These are phyloP conservation scores for Davidsoniella eucalypti DNA, from an alignment of 2,329 filamentous ascomycete species.

Conservation along the genomic window DNA sequence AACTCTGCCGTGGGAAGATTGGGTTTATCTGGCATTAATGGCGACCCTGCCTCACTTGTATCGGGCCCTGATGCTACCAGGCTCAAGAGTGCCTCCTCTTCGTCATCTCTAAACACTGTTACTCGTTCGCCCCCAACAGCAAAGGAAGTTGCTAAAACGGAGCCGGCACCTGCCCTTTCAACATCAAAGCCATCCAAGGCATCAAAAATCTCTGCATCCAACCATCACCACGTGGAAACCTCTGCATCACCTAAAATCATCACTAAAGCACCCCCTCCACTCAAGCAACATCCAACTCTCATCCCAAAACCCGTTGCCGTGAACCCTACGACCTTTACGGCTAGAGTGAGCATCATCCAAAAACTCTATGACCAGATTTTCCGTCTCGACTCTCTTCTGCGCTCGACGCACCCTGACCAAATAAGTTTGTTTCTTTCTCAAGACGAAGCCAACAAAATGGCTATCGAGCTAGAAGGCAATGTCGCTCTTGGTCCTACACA, in stretches of 20 bases:
- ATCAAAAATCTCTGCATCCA: too few species aligned
- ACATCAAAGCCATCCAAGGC: too few species aligned
- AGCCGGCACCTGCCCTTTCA: too few species aligned
- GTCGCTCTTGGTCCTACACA: conserved; percentile 47
- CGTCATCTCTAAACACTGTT: too few species aligned
- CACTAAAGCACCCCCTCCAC: background rate
- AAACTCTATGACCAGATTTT: conserved; percentile 8
- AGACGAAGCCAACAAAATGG: conserved; percentile 50
- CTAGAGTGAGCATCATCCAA: conserved; percentile 10
- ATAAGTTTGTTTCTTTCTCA: conserved; percentile 37
- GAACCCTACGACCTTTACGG: conserved; percentile 5
- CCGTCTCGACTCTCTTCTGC: conserved; percentile 7
- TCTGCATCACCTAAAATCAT: background rate
- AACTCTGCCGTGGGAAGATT: background rate
- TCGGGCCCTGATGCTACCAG: too few species aligned
- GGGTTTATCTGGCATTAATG: too few species aligned
- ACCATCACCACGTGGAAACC: background rate
- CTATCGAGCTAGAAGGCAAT: conserved; percentile 64
- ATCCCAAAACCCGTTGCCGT: conserved; percentile 1
- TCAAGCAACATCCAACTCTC: conserved; percentile 1
- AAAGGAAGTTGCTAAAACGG: too few species aligned
- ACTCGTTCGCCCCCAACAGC: too few species aligned
- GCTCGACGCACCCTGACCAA: conserved; percentile 2
- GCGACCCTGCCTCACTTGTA: too few species aligned
- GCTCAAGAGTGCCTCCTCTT: too few species aligned